phyloP scores from a whole-genome alignment of 2,329 filamentous ascomycete species.

The Xylaria polymorpha region DNA sequence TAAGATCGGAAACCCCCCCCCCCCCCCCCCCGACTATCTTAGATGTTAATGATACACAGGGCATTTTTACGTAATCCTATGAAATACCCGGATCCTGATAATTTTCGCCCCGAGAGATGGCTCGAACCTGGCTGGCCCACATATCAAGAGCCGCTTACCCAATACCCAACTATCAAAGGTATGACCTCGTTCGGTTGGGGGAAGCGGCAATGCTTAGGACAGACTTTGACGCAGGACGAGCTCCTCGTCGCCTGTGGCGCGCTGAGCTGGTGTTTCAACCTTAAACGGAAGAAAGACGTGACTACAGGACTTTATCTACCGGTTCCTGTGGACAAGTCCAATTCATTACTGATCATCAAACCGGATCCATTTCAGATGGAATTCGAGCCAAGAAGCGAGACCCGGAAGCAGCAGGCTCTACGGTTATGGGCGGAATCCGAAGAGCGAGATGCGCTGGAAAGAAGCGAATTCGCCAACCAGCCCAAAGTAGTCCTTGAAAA shows the following conservation, averaged over 20 bases:
- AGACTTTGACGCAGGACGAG: conserved; percentile 56
- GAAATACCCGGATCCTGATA: conserved; percentile 62
- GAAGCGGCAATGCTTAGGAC: conserved; percentile 56
- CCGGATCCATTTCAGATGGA: conserved; percentile 66
- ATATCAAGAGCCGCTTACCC: conserved; percentile 62
- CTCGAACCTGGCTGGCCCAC: conserved; percentile 62
- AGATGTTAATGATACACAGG: conserved; percentile 48
- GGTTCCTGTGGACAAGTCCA: conserved; percentile 61
- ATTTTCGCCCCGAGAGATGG: conserved; percentile 66
- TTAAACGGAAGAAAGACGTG: conserved; percentile 58
- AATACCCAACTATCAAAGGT: conserved; percentile 64
- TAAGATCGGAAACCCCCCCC: conserved; percentile 34
- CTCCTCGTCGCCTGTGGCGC: conserved; percentile 63
- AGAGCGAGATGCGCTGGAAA: conserved; percentile 43
- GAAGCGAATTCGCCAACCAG: conserved; percentile 46
- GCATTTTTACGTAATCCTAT: conserved; percentile 63
- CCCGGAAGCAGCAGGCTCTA: conserved; percentile 54
- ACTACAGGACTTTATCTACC: conserved; percentile 55
- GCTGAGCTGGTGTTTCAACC: conserved; percentile 57
- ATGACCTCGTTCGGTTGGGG: conserved; percentile 67
- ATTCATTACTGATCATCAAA: conserved; percentile 68
- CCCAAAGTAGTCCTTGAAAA: conserved; percentile 13
- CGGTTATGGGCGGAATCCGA: conserved; percentile 53
- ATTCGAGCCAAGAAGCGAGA: conserved; percentile 61
- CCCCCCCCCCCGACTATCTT: background rate